Evolutionary conservation across 2,329 filamentous ascomycete species (phyloP), one percentile per base, ranked within the genome.

Genomic region (Colletotrichum sp.): DNA sequence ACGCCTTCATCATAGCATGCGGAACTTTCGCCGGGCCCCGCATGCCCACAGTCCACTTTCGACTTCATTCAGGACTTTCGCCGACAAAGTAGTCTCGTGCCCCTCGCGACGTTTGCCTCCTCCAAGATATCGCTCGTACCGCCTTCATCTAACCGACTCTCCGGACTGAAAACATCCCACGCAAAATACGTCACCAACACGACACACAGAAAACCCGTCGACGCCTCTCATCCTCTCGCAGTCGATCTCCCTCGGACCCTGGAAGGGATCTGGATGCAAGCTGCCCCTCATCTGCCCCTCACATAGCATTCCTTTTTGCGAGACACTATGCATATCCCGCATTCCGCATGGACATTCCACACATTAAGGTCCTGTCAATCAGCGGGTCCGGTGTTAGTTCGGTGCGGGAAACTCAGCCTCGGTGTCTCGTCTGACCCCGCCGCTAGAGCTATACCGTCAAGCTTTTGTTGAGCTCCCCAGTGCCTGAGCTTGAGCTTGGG

Each of bases 321-420:
- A 69, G 73, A 69, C 70, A 69, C 28, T 64, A 26, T 52, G 34
- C 58, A 73, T 36, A 43, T 66, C 70, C 65, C 61, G 8, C 72
- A 66, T 71, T 66, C 66, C 70, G 5, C 56, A 60, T 60, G 24
- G 56, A 60, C 73, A 73, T 68, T 75, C 70, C 73, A 76, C 73
- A 64, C 70, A 76, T 64, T 73, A 73, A 75, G 64, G 32, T 72
- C 43, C 58, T 68, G 43, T 73, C 64, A 73, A 69, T 65, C 70
- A 69, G 73, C 64, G 69, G 62, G 69, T 43, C 70, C 62, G 30
- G 56, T 67, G 30, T 56, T 67, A 34, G 61, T 64, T 64, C 61
- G 24, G n/a, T 36, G 32, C 32, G 32, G 61, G 30, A 36, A 64
- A 64, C 64, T 21, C 68, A 71, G 68, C 67, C 18, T 71, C 72